Percentiles rank a stretch among this genome's conserved stretches.
phyloP scores from a whole-genome alignment of 129 eudicot species.

The Flaveria trinervia region DNA sequence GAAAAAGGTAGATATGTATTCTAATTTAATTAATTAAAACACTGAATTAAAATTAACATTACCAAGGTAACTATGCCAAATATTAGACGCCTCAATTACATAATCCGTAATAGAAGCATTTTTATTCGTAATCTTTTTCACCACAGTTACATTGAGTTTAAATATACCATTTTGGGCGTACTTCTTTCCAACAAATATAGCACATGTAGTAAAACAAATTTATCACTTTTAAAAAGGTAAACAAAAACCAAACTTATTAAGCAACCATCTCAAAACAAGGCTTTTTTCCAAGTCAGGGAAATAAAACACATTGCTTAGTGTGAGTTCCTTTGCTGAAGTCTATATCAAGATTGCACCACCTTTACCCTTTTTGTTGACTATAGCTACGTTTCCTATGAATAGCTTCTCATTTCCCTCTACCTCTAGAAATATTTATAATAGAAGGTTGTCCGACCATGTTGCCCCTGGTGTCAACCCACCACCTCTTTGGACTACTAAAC shows the following conservation, averaged over 20 bases:
- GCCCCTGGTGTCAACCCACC: neutral
- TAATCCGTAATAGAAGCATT: neutral
- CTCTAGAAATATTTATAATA: slow-evolving; percentile 19
- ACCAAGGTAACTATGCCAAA: neutral
- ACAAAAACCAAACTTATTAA: neutral
- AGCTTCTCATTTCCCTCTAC: neutral
- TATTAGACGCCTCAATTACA: neutral
- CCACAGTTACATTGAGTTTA: neutral
- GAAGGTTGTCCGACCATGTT: neutral
- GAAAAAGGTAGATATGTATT: neutral
- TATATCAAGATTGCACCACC: neutral
- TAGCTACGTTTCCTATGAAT: neutral
- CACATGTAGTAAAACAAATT: neutral
- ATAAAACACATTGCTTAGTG: neutral
- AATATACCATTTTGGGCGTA: neutral
- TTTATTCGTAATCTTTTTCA: neutral
- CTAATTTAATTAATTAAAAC: neutral
- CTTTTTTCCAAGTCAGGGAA: neutral
- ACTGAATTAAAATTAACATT: neutral
- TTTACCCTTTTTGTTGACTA: too few relatives aligned
- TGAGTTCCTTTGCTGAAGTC: neutral
- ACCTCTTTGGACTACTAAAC: neutral
- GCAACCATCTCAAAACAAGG: neutral
- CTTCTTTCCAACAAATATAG: neutral
- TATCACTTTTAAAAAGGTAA: too few relatives aligned